These are phyloP conservation scores for Obelidium mucronatum DNA, from an alignment of 192 early-diverging fungal genomes.

Conservation along the genomic window DNA sequence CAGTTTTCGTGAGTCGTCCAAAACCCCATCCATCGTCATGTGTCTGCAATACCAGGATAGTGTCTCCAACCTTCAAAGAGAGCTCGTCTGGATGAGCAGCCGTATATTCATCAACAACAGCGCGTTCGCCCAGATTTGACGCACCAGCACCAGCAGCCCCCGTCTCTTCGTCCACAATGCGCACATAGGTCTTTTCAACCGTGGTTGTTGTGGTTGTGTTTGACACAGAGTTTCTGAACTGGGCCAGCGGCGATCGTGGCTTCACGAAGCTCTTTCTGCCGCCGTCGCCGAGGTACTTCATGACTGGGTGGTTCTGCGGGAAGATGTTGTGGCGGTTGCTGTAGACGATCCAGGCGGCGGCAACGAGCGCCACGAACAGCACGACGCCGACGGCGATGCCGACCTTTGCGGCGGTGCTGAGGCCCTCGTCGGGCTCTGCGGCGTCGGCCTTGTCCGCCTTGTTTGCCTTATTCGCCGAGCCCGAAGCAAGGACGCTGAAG, in stretches of 20 bases:
- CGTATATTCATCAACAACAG: neutral
- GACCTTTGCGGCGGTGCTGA: neutral
- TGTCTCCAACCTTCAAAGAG: conserved; percentile 24
- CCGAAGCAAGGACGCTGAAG: neutral
- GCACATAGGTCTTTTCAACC: neutral
- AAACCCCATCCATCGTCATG: conserved; percentile 43
- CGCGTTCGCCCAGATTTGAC: neutral
- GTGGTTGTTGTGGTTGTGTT: neutral
- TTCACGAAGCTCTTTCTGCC: neutral
- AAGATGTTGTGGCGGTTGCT: neutral
- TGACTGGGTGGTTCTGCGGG: neutral
- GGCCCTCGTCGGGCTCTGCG: neutral
- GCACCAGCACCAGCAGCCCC: neutral
- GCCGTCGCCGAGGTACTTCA: neutral
- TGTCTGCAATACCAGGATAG: conserved; percentile 32
- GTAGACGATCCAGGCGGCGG: neutral
- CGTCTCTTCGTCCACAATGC: neutral
- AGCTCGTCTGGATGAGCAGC: conserved; percentile 26
- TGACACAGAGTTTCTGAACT: neutral
- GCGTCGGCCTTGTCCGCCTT: neutral
- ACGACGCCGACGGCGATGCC: neutral
- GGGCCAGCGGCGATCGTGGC: neutral
- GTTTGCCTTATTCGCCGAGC: neutral
- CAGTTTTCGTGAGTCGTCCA: conserved; percentile 1
- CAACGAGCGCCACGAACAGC: neutral